Conservation (phyloP, 176 grass and related monocot species). For the Tillandsia leiboldiana region DNA sequence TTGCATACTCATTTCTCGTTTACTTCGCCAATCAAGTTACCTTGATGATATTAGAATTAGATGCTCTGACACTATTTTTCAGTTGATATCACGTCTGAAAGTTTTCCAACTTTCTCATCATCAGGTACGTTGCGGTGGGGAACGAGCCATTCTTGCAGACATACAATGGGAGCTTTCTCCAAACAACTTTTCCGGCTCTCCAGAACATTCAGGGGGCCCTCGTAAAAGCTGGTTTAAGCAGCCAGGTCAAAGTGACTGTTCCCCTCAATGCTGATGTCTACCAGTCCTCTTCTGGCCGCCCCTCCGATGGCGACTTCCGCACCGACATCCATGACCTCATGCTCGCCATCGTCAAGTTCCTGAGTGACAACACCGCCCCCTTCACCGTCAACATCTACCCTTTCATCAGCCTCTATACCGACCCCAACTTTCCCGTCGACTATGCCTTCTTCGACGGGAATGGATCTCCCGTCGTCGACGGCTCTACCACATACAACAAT, state of each 20-base stretch:
- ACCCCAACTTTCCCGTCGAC: conserved; percentile 75
- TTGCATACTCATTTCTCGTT: background rate
- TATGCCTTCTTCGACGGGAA: conserved; percentile 90
- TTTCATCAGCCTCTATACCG: conserved; percentile 91
- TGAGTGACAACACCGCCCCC: conserved; percentile 59
- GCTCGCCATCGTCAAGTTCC: conserved; percentile 78
- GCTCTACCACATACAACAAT: conserved; percentile 67
- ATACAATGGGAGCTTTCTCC: conserved; percentile 97
- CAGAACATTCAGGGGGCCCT: conserved; percentile 76
- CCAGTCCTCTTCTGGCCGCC: conserved; percentile 34
- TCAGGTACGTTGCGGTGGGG: conserved; percentile 90
- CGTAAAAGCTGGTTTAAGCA: conserved; percentile 65
- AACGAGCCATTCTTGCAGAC: conserved; percentile 95
- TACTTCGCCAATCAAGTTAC: background rate
- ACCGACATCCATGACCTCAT: conserved; percentile 79
- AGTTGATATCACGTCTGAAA: background rate
- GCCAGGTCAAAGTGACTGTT: conserved; percentile 64
- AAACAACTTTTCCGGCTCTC: conserved; percentile 84
- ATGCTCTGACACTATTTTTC: background rate
- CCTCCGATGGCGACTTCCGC: conserved; percentile 92
- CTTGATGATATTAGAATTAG: background rate
- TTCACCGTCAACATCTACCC: conserved; percentile 99
- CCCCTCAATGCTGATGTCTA: conserved; percentile 93
- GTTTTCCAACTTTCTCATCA: conserved; percentile 9
- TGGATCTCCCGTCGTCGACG: conserved; percentile 50